phyloP scores from a whole-genome alignment of 2,329 filamentous ascomycete genomes.

The Venturia carpophila region DNA sequence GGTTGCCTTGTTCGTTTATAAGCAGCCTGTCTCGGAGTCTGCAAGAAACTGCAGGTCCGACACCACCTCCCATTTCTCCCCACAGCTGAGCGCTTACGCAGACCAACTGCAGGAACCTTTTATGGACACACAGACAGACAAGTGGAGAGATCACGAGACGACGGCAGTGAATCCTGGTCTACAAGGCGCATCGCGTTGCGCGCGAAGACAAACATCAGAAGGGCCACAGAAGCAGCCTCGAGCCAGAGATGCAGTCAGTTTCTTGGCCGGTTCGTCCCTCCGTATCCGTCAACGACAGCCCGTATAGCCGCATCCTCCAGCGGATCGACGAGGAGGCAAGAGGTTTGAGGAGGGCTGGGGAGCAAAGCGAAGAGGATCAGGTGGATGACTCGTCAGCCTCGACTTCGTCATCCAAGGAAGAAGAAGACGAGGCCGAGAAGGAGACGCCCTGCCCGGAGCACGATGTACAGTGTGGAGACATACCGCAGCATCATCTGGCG shows the following conservation, averaged over 20 bases:
- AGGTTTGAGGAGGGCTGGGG: neutral
- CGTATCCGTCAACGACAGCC: constrained; percentile 9
- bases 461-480: neutral
- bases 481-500: constrained; percentile 5
- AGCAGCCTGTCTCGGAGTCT: constrained; percentile 2
- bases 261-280: neutral
- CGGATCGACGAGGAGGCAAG: constrained; percentile 9
- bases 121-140: neutral
- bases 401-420: neutral
- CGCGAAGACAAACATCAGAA: neutral
- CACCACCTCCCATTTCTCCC: neutral
- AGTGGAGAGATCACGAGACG: neutral
- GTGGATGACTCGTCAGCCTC: neutral
- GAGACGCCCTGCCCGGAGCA: neutral
- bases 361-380: neutral
- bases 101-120: neutral
- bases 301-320: constrained; percentile 10
- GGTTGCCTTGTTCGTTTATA: neutral
- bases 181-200: constrained; percentile 4
- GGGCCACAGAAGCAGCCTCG: neutral
- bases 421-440: neutral
- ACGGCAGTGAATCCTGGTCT: neutral
- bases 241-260: constrained; percentile 4
- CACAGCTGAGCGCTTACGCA: neutral
- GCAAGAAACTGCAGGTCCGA: neutral